Percentiles rank a stretch among this genome's conserved stretches.
phyloP scores from a whole-genome alignment of 257 asterid genomes.

The Ligustrum vulgare region DNA sequence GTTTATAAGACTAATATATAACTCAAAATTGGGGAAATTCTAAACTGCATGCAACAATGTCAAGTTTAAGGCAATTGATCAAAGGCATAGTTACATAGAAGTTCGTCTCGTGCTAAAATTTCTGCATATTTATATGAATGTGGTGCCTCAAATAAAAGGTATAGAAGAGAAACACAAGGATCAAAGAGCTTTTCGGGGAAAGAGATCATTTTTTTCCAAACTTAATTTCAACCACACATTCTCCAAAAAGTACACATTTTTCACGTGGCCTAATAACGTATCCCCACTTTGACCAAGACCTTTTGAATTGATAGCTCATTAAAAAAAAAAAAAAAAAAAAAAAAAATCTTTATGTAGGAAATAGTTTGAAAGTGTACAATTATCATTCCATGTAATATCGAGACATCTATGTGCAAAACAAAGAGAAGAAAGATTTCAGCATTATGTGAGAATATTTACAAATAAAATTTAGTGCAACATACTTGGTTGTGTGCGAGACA shows the following conservation, averaged over 20 bases:
- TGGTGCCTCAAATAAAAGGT: neutral
- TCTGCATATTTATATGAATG: neutral
- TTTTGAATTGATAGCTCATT: neutral
- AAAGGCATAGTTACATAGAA: neutral
- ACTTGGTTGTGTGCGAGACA: slow-evolving; percentile 91
- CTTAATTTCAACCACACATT: too few species aligned
- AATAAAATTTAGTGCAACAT: slow-evolving; percentile 23
- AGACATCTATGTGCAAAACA: slow-evolving; percentile 17
- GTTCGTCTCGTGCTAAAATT: neutral
- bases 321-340: too few species aligned
- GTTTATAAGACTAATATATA: too few species aligned
- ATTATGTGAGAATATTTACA: slow-evolving; percentile 1
- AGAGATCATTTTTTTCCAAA: too few species aligned
- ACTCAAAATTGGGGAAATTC: neutral
- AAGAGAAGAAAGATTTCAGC: slow-evolving; percentile 24
- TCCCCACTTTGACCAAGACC: neutral
- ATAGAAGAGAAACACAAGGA: neutral
- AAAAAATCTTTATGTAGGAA: neutral
- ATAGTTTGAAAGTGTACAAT: neutral
- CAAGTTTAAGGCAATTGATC: slow-evolving; percentile 3
- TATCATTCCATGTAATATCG: neutral
- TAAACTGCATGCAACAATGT: neutral
- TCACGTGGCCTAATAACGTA: too few species aligned
- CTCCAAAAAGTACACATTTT: too few species aligned
- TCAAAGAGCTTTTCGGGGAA: too few species aligned